Conservation (phyloP, 2,329 filamentous ascomycete genomes). For the Dothistroma pini region DNA sequence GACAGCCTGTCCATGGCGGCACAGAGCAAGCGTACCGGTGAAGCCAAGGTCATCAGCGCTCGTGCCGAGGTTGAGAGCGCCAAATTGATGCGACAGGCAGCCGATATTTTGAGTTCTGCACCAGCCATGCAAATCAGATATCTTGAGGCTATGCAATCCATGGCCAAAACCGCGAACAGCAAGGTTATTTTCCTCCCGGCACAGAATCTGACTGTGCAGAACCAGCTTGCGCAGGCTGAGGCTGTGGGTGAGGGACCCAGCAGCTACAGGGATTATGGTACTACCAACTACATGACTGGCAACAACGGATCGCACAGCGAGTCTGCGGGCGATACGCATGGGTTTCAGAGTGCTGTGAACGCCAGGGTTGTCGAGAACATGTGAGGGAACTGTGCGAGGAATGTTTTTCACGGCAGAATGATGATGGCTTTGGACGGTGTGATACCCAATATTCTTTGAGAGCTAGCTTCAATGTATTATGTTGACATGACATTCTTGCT, state of each 20-base stretch:
- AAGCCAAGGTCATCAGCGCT: slow-evolving; percentile 96
- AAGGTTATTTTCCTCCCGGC: slow-evolving; percentile 80
- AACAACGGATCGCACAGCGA: slow-evolving; percentile 27
- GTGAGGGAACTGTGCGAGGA: slow-evolving; percentile 44
- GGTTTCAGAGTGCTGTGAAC: slow-evolving; percentile 75
- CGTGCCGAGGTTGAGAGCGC: slow-evolving; percentile 94
- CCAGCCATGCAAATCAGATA: slow-evolving; percentile 99
- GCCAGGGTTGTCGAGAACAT: slow-evolving; percentile 82
- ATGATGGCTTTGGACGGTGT: slow-evolving; percentile 7
- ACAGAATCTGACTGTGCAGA: slow-evolving; percentile 52
- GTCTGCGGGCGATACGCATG: slow-evolving; percentile 42
- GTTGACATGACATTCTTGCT: background rate
- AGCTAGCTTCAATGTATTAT: slow-evolving; percentile 2
- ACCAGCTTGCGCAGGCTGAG: slow-evolving; percentile 49
- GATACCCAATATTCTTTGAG: slow-evolving; percentile 14
- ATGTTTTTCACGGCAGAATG: background rate
- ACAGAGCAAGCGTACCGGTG: slow-evolving; percentile 96
- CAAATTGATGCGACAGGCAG: slow-evolving; percentile 85
- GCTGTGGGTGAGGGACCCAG: slow-evolving; percentile 55
- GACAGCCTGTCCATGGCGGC: slow-evolving; percentile 97
- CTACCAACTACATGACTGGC: slow-evolving; percentile 13
- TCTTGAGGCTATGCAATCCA: slow-evolving; percentile 96
- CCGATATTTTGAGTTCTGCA: slow-evolving; percentile 85
- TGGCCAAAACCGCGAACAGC: slow-evolving; percentile 88
- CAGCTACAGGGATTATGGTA: slow-evolving; percentile 38